Conservation (phyloP, 768 basidiomycete genomes). For the Trametes gibbosa region DNA sequence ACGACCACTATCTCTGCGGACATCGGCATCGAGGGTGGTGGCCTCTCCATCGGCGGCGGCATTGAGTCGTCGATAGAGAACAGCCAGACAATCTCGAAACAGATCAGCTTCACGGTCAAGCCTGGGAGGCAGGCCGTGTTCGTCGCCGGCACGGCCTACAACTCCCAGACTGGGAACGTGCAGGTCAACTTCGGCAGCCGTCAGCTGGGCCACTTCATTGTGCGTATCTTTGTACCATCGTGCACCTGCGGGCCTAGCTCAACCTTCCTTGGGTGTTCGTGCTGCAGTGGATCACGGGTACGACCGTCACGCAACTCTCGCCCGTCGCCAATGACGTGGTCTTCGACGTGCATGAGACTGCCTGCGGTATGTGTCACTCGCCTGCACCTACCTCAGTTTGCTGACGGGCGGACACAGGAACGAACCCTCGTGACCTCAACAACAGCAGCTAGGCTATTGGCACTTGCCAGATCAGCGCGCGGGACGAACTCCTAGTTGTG, state of each 20-base stretch:
- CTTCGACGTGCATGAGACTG: slow-evolving; percentile 1
- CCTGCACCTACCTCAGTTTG: no score
- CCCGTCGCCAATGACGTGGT: neutral
- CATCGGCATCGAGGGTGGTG: slow-evolving; percentile 6
- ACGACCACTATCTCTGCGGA: neutral
- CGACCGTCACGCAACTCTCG: neutral
- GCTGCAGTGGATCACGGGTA: neutral
- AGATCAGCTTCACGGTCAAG: neutral
- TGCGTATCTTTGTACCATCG: no score
- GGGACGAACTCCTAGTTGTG: no score
- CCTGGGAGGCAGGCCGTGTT: slow-evolving; percentile 13
- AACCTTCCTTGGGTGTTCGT: no score
- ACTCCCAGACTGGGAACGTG: slow-evolving; percentile 12
- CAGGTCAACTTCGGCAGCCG: slow-evolving; percentile 12
- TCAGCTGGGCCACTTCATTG: slow-evolving; percentile 9
- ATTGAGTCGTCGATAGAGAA: neutral
- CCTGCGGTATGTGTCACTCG: neutral
- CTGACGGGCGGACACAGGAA: no score
- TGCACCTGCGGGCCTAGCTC: no score
- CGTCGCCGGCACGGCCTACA: slow-evolving; percentile 6
- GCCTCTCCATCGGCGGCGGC: slow-evolving; percentile 5
- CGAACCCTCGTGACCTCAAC: no score
- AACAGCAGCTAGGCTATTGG: no score
- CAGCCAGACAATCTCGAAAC: slow-evolving; percentile 1
- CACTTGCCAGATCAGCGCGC: no score